These are phyloP conservation scores for Corymbia maculata DNA, from an alignment of 345 rosid genomes.

Conservation along the genomic window DNA sequence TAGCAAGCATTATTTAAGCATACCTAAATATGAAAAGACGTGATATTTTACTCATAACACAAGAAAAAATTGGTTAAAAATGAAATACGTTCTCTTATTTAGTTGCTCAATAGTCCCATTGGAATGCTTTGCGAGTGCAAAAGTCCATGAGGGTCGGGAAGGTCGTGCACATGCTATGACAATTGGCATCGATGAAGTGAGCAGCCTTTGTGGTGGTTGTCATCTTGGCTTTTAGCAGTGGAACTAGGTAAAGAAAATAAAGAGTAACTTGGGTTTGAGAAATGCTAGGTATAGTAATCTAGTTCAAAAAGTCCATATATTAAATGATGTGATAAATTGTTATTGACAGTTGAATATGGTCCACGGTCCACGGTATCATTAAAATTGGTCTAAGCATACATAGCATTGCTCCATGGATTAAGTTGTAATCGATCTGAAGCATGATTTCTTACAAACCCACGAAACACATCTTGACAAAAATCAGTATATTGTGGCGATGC, in stretches of 20 bases:
- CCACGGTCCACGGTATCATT: no score
- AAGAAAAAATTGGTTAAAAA: not conserved
- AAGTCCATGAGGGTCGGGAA: not conserved
- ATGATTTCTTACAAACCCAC: accelerated
- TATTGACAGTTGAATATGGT: accelerated
- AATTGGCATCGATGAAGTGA: not conserved
- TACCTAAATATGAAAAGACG: not conserved
- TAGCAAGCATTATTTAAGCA: not conserved
- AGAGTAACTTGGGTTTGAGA: not conserved
- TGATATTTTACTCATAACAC: not conserved
- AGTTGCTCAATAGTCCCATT: not conserved
- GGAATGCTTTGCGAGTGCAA: not conserved
- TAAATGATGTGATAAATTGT: accelerated
- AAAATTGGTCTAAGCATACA: no score
- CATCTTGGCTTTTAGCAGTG: not conserved
- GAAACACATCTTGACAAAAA: accelerated
- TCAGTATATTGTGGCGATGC: accelerated
- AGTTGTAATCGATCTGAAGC: accelerated
- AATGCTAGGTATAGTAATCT: not conserved
- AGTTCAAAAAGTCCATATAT: not conserved
- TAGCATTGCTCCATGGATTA: not conserved
- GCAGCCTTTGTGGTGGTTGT: not conserved
- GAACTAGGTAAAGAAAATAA: not conserved
- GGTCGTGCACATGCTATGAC: not conserved
- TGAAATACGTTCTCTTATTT: not conserved